Percentiles rank a stretch among this genome's conserved stretches.
These are phyloP conservation scores for Glutinoglossum americanum DNA, from an alignment of 495 filamentous ascomycete genomes.

Conservation along the genomic window DNA sequence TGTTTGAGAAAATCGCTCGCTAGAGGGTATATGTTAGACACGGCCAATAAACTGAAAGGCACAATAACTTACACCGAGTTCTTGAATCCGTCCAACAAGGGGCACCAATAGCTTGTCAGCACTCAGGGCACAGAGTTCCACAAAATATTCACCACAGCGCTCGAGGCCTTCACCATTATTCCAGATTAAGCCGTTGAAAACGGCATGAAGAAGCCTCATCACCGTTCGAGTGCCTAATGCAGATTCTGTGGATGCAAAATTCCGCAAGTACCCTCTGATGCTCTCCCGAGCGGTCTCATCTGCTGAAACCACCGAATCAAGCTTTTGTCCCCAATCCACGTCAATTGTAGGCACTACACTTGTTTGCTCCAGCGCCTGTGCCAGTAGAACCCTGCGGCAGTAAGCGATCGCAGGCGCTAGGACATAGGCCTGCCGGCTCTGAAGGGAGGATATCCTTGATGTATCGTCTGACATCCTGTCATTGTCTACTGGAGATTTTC, in stretches of 20 bases:
- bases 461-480: slow-evolving; percentile 15
- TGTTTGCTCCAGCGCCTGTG: slow-evolving; percentile 39
- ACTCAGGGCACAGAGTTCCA: slow-evolving; percentile 43
- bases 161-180: slow-evolving; percentile 21
- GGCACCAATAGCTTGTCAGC: slow-evolving; percentile 28
- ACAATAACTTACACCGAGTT: slow-evolving; percentile 20
- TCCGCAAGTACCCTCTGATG: slow-evolving; percentile 20
- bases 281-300: slow-evolving; percentile 35
- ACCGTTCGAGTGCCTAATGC: not conserved
- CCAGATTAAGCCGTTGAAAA: slow-evolving; percentile 9
- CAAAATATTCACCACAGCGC: slow-evolving; percentile 35
- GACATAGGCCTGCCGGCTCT: slow-evolving; percentile 22
- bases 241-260: not conserved
- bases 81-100: slow-evolving; percentile 25
- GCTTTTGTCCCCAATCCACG: slow-evolving; percentile 64
- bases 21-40: slow-evolving; percentile 9
- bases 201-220: slow-evolving; percentile 10
- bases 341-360: slow-evolving; percentile 34
- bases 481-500: slow-evolving; percentile 18
- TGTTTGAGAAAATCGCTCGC: slow-evolving; percentile 42
- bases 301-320: slow-evolving; percentile 45
- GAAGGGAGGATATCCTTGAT: slow-evolving; percentile 3
- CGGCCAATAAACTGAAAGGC: not conserved
- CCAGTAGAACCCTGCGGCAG: slow-evolving; percentile 49
- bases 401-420: slow-evolving; percentile 46